phyloP scores from a whole-genome alignment of 2,329 filamentous ascomycete genomes.

The Pseudocercospora cruenta region DNA sequence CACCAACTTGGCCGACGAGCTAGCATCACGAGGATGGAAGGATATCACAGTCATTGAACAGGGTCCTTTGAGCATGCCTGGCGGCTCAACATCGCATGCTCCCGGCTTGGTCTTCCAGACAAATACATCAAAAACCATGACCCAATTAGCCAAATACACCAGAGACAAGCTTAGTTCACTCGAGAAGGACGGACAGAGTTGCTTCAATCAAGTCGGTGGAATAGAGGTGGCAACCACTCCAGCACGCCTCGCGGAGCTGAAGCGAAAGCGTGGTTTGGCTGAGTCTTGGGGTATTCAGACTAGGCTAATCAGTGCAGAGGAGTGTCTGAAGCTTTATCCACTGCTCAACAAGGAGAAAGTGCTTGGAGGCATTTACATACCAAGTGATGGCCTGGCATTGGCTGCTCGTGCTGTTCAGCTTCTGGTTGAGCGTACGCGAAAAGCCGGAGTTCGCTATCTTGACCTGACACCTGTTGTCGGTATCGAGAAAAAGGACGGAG shows the following conservation, averaged over 20 bases:
- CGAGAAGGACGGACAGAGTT: conserved; percentile 53
- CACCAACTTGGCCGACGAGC: conserved; percentile 66
- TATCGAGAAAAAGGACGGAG: conserved; percentile 54
- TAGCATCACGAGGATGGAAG: conserved; percentile 64
- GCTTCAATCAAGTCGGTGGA: conserved; percentile 67
- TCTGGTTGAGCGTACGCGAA: conserved; percentile 61
- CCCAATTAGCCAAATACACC: conserved; percentile 63
- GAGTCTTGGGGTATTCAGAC: conserved; percentile 64
- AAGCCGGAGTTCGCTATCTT: conserved; percentile 63
- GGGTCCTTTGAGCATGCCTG: conserved; percentile 64
- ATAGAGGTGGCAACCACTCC: conserved; percentile 65
- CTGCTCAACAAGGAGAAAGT: conserved; percentile 53
- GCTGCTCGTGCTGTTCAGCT: conserved; percentile 65
- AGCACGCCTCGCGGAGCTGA: conserved; percentile 62
- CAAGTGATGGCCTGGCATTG: conserved; percentile 63
- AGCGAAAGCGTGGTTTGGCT: conserved; percentile 65
- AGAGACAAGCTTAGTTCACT: conserved; percentile 63
- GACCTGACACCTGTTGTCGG: conserved; percentile 61
- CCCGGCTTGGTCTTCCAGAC: conserved; percentile 68
- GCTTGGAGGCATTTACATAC: conserved; percentile 63
- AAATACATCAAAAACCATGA: conserved; percentile 62
- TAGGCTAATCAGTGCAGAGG: conserved; percentile 54
- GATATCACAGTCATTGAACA: conserved; percentile 68
- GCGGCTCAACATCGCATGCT: conserved; percentile 68
- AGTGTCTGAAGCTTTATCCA: conserved; percentile 60